Evolutionary conservation across 108 stramenopile species (phyloP), one percentile per base, ranked within the genome.

Genomic region (Fragilaria radians): DNA sequence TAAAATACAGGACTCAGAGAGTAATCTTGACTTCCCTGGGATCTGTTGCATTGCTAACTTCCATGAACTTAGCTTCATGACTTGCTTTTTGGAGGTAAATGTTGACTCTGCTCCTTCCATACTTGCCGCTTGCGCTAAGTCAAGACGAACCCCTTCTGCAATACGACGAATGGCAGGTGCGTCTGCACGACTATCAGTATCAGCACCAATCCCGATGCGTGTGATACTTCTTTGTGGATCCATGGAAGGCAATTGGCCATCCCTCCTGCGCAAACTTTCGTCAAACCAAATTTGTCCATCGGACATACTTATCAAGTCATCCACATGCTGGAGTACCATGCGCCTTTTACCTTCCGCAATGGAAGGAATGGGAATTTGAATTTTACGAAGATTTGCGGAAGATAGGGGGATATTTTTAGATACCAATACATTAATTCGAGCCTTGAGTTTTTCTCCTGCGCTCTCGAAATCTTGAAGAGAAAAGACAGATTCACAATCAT

Each of bases 221-320:
- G 93, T 94, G 29, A 94, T 70, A 48, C 82, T 83, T 31, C 86
- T 69, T 57, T 87, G 84, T 32, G 89, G 83, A 59, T 94, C 89
- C 62, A 94, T 62, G 26, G 89, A 70, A 11, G 93, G 93, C 25
- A 65, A 62, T 53, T 82, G 81, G 48, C 85, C 88, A 14, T 7
- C 36, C 2, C 26, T 28, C 21, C 65, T 59, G 45, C 64, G 52
- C 57, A 85, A 54, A 3, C 36, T 23, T 17, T 83, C 79, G 49
- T 88, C 84, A 9, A 91, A 58, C 84, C 86, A 92, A 2, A 88
- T 73, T 64, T 94, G 93, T 23, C 93, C 93, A 62, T 94, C 93
- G 19, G 85, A 85, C 93, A 94, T 94, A 49, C 85, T 87, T 34
- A 94, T 94, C 52, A 94, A 59, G 54, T 94, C 93, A 62, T 94